phyloP scores from a whole-genome alignment of 495 filamentous ascomycete genomes.

The Penicillium manginii region DNA sequence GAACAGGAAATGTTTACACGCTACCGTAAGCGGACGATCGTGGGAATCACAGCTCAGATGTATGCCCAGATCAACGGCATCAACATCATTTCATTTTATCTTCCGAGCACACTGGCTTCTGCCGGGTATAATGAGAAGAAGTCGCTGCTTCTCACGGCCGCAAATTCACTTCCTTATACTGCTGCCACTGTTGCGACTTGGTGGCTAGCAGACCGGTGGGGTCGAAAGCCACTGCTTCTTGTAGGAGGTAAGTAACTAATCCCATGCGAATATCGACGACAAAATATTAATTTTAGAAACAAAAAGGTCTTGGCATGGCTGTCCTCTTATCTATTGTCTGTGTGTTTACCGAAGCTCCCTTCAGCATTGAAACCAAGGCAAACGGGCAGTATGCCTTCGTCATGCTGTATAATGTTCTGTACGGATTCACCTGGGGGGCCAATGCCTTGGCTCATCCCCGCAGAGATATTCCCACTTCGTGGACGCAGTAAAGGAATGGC shows the following conservation, averaged over 20 bases:
- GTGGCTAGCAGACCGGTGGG: slow-evolving; percentile 41
- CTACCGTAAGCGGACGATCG: slow-evolving; percentile 35
- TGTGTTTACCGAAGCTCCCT: slow-evolving; percentile 28
- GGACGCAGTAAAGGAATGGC: slow-evolving; percentile 71
- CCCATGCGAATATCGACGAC: not conserved
- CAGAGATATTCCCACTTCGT: slow-evolving; percentile 72
- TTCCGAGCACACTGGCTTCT: slow-evolving; percentile 31
- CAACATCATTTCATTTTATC: slow-evolving; percentile 41
- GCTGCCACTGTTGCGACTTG: slow-evolving; percentile 34
- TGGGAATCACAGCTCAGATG: slow-evolving; percentile 38
- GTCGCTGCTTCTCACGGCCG: slow-evolving; percentile 30
- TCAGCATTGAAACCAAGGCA: slow-evolving; percentile 23
- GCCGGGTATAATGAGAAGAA: slow-evolving; percentile 34
- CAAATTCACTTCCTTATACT: slow-evolving; percentile 35
- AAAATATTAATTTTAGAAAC: not conserved
- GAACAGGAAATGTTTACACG: slow-evolving; percentile 36
- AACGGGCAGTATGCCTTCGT: slow-evolving; percentile 43
- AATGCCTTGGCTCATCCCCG: slow-evolving; percentile 71
- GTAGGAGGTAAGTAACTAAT: slow-evolving; percentile 24
- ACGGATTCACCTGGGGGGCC: slow-evolving; percentile 66
- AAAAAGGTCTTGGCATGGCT: slow-evolving; percentile 26
- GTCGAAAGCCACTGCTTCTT: slow-evolving; percentile 44
- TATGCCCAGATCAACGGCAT: slow-evolving; percentile 41
- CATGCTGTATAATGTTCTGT: slow-evolving; percentile 28
- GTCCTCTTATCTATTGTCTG: slow-evolving; percentile 30